phyloP scores from a whole-genome alignment of 1,139 yeast genomes.

The Scheffersomyces lignicola region DNA sequence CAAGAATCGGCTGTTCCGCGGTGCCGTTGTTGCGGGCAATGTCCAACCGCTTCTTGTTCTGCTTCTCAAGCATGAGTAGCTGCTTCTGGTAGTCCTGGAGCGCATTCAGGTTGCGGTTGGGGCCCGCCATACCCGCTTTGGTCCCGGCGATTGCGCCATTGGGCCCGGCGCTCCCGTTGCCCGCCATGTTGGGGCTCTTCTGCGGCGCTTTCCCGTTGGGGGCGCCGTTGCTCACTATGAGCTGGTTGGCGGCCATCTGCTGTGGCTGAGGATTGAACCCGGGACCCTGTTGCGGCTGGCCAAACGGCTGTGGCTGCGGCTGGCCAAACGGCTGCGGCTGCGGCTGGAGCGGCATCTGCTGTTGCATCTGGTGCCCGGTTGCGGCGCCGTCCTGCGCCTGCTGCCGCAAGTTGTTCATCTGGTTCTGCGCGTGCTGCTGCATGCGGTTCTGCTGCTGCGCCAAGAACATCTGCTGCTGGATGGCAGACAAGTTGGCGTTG shows the following conservation, averaged over 20 bases:
- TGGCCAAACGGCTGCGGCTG: conserved; percentile 13
- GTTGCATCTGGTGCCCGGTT: conserved; percentile 31
- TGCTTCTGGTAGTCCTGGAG: conserved; percentile 78
- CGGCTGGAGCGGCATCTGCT: conserved; percentile 19
- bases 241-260: conserved; percentile 5
- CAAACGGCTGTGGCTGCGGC: conserved; percentile 7
- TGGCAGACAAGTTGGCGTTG: conserved; percentile 12
- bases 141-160: conserved; percentile 4
- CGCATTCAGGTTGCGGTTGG: conserved; percentile 38
- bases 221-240: background rate
- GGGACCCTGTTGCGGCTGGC: conserved; percentile 6
- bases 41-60: conserved; percentile 63
- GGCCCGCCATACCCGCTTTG: conserved; percentile 1
- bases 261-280: conserved; percentile 7
- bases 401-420: conserved; percentile 52
- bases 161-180: conserved; percentile 8
- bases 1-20: conserved; percentile 18
- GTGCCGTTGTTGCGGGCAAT: conserved; percentile 43
- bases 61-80: conserved; percentile 67
- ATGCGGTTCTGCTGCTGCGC: conserved; percentile 29
- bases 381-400: conserved; percentile 41
- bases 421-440: conserved; percentile 53
- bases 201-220: conserved; percentile 4
- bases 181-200: conserved; percentile 3
- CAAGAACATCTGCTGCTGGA: conserved; percentile 28